These are phyloP conservation scores for Suillus decipiens DNA, from an alignment of 768 basidiomycete species.

Conservation along the genomic window DNA sequence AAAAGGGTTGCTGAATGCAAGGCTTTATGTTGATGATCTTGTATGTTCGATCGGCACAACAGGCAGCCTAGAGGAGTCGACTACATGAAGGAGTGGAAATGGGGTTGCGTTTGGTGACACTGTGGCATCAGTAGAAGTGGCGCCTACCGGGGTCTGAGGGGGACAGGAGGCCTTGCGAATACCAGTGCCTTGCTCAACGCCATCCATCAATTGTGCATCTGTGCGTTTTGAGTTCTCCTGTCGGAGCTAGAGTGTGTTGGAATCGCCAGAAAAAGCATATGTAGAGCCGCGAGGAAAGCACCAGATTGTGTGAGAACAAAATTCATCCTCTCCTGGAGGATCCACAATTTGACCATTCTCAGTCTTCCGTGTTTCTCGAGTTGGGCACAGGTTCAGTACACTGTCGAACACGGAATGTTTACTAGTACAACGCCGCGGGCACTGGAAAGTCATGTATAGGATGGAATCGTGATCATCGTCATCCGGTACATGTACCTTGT, in stretches of 20 bases:
- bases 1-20: background rate
- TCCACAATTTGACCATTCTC: background rate
- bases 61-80: background rate
- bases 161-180: background rate
- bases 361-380: background rate
- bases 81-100: background rate
- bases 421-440: background rate
- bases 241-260: background rate
- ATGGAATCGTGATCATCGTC: background rate
- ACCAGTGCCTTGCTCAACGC: background rate
- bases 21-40: background rate
- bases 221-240: background rate
- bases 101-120: background rate
- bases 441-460: background rate
- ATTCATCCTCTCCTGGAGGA: background rate
- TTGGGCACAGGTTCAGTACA: no score
- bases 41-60: background rate
- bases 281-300: background rate
- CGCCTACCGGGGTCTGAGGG: background rate
- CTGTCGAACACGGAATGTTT: background rate
- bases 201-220: background rate
- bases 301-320: background rate
- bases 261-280: background rate
- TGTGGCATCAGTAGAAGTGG: background rate
- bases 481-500: background rate